phyloP scores from a whole-genome alignment of 768 basidiomycete genomes.

The Collybia sordida region DNA sequence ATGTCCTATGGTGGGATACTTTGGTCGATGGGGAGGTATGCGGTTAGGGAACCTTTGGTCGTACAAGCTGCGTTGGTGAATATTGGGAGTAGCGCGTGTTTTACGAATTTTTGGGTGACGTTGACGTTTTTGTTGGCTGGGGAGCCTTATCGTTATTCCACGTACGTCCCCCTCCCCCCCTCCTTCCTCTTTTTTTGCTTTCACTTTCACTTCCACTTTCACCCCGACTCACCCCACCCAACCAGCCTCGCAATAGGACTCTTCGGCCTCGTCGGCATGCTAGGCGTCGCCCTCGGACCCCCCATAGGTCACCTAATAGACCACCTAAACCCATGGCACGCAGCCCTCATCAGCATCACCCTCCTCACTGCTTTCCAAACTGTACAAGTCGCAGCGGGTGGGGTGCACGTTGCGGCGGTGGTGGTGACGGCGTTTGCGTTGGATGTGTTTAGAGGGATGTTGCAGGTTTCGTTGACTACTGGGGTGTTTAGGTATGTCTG shows the following conservation, averaged over 20 bases:
- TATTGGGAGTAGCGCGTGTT: conserved; percentile 55
- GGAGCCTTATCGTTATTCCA: conserved; percentile 70
- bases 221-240: conserved; percentile 13
- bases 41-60: conserved; percentile 72
- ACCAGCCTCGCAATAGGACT: conserved; percentile 59
- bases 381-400: conserved; percentile 59
- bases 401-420: conserved; percentile 57
- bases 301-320: conserved; percentile 67
- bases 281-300: conserved; percentile 67
- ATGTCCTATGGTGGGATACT: conserved; percentile 66
- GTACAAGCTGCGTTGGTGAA: conserved; percentile 65
- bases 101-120: conserved; percentile 64
- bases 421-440: conserved; percentile 59
- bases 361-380: conserved; percentile 45
- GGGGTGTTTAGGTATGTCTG: conserved; percentile 49
- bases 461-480: conserved; percentile 56
- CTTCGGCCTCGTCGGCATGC: conserved; percentile 69
- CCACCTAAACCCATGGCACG: conserved; percentile 70
- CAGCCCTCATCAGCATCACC: conserved; percentile 54
- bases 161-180: too few relatives aligned
- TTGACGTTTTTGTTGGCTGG: conserved; percentile 79
- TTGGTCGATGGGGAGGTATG: conserved; percentile 71
- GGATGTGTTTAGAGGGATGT: conserved; percentile 59
- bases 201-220: too few relatives aligned
- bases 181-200: conserved; percentile 25